Conservation (phyloP, 352 stramenopile species). For the Phytophthora pisi region DNA sequence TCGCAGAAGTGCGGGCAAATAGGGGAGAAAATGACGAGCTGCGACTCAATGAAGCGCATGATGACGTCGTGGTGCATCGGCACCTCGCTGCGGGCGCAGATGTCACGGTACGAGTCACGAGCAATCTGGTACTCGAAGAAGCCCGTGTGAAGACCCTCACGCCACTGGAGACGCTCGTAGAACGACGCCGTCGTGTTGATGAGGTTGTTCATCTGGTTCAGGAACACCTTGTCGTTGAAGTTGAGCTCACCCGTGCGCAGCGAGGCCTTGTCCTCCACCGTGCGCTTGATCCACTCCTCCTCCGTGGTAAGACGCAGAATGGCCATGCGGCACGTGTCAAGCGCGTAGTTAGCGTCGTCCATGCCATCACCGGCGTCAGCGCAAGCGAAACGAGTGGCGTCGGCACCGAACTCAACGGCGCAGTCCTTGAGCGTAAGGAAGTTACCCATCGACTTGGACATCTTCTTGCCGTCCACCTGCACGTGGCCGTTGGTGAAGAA, state of each 20-base stretch:
- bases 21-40: slow-evolving; percentile 95
- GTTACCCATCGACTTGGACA: slow-evolving; percentile 99
- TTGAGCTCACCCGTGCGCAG: slow-evolving; percentile 80
- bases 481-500: slow-evolving; percentile 99
- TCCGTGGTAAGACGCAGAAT: slow-evolving; percentile 98
- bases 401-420: slow-evolving; percentile 94
- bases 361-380: slow-evolving; percentile 98
- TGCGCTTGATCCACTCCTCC: slow-evolving; percentile 97
- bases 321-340: slow-evolving; percentile 96
- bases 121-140: slow-evolving; percentile 99
- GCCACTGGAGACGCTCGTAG: slow-evolving; percentile 93
- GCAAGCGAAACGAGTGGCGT: slow-evolving; percentile 97
- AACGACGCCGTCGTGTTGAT: slow-evolving; percentile 90
- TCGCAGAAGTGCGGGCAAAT: slow-evolving; percentile 96
- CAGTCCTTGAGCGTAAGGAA: slow-evolving; percentile 99
- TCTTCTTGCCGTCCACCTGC: slow-evolving; percentile 98
- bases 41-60: slow-evolving; percentile 92
- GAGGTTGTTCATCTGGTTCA: slow-evolving; percentile 97
- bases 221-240: slow-evolving; percentile 95
- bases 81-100: slow-evolving; percentile 84
- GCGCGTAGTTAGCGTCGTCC: slow-evolving; percentile 99
- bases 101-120: slow-evolving; percentile 97
- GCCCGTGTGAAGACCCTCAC: slow-evolving; percentile 97
- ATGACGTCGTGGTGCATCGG: slow-evolving; percentile 94
- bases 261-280: slow-evolving; percentile 85